Evolutionary conservation across 371 early-diverging fungal genomes (phyloP).

Genomic region (Mortierella sp.): DNA sequence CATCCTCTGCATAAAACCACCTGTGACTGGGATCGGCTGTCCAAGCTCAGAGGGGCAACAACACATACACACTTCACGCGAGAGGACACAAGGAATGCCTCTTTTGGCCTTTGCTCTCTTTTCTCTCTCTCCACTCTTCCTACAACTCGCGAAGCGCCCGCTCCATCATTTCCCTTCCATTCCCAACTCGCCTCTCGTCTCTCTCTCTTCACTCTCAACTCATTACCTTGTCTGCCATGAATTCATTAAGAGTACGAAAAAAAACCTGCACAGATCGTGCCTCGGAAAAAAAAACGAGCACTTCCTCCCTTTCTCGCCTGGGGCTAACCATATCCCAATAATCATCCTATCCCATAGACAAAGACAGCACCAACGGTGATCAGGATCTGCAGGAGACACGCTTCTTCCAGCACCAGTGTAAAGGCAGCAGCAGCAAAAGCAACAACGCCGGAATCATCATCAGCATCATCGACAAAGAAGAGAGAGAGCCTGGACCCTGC

Average conservation of each 20-base stretch:
- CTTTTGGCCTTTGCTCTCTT: neutral
- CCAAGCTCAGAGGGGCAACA: neutral
- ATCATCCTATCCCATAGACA: neutral
- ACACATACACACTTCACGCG: neutral
- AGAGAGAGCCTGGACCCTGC: slow-evolving; percentile 40
- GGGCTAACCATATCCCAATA: neutral
- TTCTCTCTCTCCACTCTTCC: neutral
- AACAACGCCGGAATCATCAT: neutral
- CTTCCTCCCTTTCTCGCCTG: neutral
- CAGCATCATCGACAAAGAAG: slow-evolving; percentile 12
- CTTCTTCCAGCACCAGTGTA: neutral
- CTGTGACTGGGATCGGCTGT: neutral
- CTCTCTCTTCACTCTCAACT: neutral
- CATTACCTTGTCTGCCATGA: neutral
- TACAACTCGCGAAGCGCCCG: neutral
- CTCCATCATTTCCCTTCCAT: neutral
- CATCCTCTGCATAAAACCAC: neutral
- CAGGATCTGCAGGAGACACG: slow-evolving; percentile 13
- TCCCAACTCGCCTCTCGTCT: neutral
- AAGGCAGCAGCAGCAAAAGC: slow-evolving; percentile 4
- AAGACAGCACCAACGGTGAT: slow-evolving; percentile 11
- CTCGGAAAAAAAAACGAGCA: neutral
- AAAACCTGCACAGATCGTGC: neutral
- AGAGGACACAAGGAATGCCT: neutral
- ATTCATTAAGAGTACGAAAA: neutral